Evolutionary conservation across 1,284 basidiomycete genomes (phyloP), one percentile per base, ranked within the genome.

Genomic region (Cystobasidium pallidum): DNA sequence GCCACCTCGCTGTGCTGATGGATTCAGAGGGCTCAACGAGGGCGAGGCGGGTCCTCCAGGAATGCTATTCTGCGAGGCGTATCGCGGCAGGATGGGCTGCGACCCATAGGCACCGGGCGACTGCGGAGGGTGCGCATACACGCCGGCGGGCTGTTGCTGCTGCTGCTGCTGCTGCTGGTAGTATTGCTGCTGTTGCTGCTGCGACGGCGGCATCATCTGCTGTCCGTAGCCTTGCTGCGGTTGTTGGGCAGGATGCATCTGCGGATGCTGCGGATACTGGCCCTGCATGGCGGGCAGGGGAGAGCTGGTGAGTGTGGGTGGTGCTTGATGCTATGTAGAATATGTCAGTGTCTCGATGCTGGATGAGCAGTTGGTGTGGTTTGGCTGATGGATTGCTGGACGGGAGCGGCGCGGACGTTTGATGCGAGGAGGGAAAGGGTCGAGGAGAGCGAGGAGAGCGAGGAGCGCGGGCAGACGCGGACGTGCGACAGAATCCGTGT

Each of bases 11-110:
- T 74, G 52, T 66, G 72, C 41, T 7, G 75, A 70, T 47, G 76
- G 76, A 61, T 75, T 75, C 47, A 77, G 52, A 3, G 76, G 76
- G 36, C 74, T 76, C 13, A 74, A 73, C 65, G 74, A 75, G 41
- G 70, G 67, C 57, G 75, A 74, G 8, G 39, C 21, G 6, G 41
- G 47, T 24, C 58, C 57, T 30, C 67, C 57, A 32, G 24, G 43
- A 17, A 61, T 52, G 47, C 49, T 43, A 13, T n/a, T 47, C 21
- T 75, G 73, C 24, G 64, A 68, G 52, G 73, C 71, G 72, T 77
- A 77, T 45, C 76, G 71, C 30, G 76, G 76, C 49, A 77, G 70
- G 28, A 74, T 75, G 7, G 76, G 76, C n/a, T 71, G 68, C 17
- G 57, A 62, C 4, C 68, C 68, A 54, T 63, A 63, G 7, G 62